Base-by-base conservation (phyloP, 1,284 basidiomycete genomes). In the Coriolopsis trogii region DNA sequence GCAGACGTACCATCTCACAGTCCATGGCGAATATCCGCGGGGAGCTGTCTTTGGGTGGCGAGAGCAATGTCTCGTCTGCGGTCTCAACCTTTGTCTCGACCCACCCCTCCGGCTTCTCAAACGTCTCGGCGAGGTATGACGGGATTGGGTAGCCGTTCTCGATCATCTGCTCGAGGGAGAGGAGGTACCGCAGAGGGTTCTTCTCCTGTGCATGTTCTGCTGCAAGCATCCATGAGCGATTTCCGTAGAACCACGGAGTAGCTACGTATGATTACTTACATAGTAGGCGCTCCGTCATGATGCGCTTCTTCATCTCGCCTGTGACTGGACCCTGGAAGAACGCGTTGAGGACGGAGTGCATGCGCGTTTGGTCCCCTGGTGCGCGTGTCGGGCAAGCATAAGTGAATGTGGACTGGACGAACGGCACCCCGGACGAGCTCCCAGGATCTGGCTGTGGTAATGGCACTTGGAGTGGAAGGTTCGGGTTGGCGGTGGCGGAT, bases 301-400 rank as follows among this genome's bases (percentile, higher is more conserved):
- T 75, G 65, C 82, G 76, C 64, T 85, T 86, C 75, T 89, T 88
- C 70, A 94, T 90, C 59, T 89, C 82, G 0, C 82, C 79, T 3
- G 85, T 89, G 12, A 97, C 73, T 1, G 93, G 93, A 0, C 81
- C 79, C 46, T 85, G 86, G 68, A 96, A 88, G 65, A 97, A 90
- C 0, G 84, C 73, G 60, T 85, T 83, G 25, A 95, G 75, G 18
- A 93, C 87, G n/a, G 89, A 92, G 63, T 93, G 89, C 82, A 97
- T 88, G 37, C 85, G 79, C 30, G 80, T 85, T 45, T 79, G 76
- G 58, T 97, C 94, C 1, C 95, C 95, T 0, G 94, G 93, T 0
- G 93, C 93, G 30, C 87, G 82, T 0, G 92, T 95, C 0, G 94
- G 95, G 60, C 89, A 93, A 3, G 91, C 92, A 71, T 95, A 92